A percentile compares a stretch with the other conserved stretches of the same genome.
Evolutionary conservation across 495 filamentous ascomycete species (phyloP).

Genomic region (Amniculicola lignicola): DNA sequence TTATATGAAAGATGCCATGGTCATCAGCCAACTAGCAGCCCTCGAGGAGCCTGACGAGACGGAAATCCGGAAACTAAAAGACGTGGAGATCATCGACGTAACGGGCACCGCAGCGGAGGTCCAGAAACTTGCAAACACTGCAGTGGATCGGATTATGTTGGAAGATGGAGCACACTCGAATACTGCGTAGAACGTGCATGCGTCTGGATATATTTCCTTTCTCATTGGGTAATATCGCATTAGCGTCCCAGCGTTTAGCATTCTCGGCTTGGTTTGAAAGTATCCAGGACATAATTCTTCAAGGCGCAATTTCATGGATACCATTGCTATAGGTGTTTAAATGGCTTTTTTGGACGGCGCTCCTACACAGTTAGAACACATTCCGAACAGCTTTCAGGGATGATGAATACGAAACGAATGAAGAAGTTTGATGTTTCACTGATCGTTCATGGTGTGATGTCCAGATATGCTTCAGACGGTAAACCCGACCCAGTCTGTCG

Average conservation of each 20-base stretch:
- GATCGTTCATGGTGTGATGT: slow-evolving; percentile 7
- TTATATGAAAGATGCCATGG: slow-evolving; percentile 98
- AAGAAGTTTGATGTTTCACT: neutral
- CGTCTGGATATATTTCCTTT: slow-evolving; percentile 1
- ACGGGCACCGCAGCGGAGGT: slow-evolving; percentile 63
- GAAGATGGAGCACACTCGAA: slow-evolving; percentile 1
- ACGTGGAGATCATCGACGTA: slow-evolving; percentile 82
- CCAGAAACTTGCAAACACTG: slow-evolving; percentile 52
- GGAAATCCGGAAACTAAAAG: slow-evolving; percentile 57
- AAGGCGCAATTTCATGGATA: slow-evolving; percentile 34
- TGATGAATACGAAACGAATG: neutral
- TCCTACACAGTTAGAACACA: no score
- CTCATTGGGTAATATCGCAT: no score
- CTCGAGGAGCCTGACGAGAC: slow-evolving; percentile 75
- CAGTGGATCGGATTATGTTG: slow-evolving; percentile 20
- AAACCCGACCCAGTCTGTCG: slow-evolving; percentile 14
- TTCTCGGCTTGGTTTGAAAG: slow-evolving; percentile 13
- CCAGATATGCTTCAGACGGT: neutral
- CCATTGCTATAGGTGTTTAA: slow-evolving; percentile 8
- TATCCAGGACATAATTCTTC: slow-evolving; percentile 15
- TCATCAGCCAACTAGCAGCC: slow-evolving; percentile 83
- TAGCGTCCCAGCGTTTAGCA: slow-evolving; percentile 31
- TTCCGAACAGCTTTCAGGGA: no score
- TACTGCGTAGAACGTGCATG: slow-evolving; percentile 4
- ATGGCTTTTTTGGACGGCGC: no score